Percentiles rank a stretch among this genome's conserved stretches.
phyloP scores from a whole-genome alignment of 2,329 filamentous ascomycete genomes.

The Aspergillus vadensis region DNA sequence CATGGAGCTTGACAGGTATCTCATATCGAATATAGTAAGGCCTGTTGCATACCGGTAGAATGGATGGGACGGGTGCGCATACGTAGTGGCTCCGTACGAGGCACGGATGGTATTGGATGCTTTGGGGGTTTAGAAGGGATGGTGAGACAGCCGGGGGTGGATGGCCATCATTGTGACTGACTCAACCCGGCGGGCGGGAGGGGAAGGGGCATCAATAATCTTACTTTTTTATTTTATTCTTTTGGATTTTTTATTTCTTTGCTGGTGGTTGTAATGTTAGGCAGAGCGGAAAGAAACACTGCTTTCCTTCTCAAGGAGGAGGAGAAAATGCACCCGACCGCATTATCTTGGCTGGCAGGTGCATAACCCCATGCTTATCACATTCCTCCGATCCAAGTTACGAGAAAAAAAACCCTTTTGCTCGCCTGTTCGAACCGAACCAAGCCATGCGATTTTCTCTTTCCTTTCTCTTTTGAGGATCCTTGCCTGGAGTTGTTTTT shows the following conservation, averaged over 20 bases:
- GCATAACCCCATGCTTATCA: neutral
- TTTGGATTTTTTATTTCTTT: no score
- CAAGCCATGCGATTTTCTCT: neutral
- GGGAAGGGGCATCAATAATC: neutral
- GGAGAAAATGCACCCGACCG: neutral
- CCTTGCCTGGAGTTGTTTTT: neutral
- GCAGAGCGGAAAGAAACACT: neutral
- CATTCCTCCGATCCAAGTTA: neutral
- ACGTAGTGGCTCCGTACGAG: neutral
- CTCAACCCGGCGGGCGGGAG: neutral
- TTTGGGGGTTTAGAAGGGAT: slow-evolving; percentile 3
- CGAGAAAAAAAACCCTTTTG: neutral
- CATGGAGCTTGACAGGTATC: neutral
- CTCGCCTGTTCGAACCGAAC: neutral
- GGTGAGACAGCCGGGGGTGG: slow-evolving; percentile 14
- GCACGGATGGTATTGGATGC: neutral
- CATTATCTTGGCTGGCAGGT: neutral
- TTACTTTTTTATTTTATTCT: neutral
- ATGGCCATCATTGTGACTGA: neutral
- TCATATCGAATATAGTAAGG: neutral
- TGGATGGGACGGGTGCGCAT: neutral
- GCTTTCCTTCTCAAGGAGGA: neutral
- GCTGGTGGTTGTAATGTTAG: neutral
- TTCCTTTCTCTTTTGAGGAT: neutral
- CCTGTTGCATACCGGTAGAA: neutral